A percentile compares a stretch with the other conserved stretches of the same genome.
Evolutionary conservation across 129 eudicot species (phyloP).

Genomic region (Scalesia atractyloides): DNA sequence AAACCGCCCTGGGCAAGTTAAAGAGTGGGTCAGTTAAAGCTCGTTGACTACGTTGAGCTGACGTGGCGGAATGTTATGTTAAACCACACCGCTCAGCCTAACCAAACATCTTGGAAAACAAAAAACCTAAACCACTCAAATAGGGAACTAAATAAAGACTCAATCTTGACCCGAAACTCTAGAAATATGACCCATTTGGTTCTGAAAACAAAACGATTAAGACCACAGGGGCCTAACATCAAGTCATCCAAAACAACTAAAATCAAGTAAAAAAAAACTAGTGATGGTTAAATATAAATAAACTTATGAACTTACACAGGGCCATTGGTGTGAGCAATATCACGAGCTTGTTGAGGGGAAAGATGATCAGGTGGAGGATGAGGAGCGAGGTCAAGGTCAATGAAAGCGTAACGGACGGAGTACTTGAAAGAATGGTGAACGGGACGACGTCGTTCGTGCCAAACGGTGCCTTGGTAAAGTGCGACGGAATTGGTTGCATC

Average conservation of each 20-base stretch:
- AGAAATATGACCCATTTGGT: no score
- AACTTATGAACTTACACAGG: slow-evolving; percentile 61
- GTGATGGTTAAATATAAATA: neutral
- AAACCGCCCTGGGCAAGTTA: no score
- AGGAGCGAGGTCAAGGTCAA: slow-evolving; percentile 57
- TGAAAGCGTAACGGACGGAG: slow-evolving; percentile 80
- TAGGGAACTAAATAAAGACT: no score
- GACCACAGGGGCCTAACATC: no score
- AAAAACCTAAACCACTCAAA: no score
- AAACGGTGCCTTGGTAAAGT: slow-evolving; percentile 80
- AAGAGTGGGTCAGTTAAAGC: no score
- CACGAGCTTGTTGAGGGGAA: slow-evolving; percentile 64
- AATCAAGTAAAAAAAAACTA: neutral
- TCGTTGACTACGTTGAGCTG: no score
- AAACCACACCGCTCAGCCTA: no score
- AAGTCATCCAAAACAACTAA: neutral
- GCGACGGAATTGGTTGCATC: slow-evolving; percentile 30
- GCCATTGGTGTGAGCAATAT: slow-evolving; percentile 54
- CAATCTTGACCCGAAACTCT: no score
- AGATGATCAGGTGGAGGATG: slow-evolving; percentile 60
- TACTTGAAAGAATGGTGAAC: slow-evolving; percentile 85
- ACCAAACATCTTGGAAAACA: no score
- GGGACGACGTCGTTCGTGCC: slow-evolving; percentile 98
- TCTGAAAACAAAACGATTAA: no score
- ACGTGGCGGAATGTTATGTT: no score